phyloP scores from a whole-genome alignment of 2,329 filamentous ascomycete genomes.

The Epichloe bromicola region DNA sequence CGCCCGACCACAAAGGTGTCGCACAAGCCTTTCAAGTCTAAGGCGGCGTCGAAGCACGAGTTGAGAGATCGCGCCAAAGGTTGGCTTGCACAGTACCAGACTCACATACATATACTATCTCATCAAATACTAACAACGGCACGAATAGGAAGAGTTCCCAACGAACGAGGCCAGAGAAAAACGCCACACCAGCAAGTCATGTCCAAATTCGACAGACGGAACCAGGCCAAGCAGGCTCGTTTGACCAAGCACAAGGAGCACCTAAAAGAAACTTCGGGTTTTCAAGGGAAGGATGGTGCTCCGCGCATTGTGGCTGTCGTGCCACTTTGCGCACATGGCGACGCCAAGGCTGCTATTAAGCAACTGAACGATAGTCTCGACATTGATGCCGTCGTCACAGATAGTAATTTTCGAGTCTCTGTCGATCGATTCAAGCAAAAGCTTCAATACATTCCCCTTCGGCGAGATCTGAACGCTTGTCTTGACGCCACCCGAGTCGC shows the following conservation, averaged over 20 bases:
- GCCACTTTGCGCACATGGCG: conserved; percentile 63
- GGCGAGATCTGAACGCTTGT: conserved; percentile 60
- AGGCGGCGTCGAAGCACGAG: conserved; percentile 77
- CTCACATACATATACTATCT: not conserved
- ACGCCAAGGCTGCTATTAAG: conserved; percentile 52
- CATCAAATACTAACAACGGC: not conserved
- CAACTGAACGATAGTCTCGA: conserved; percentile 70
- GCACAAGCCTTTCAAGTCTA: conserved; percentile 87
- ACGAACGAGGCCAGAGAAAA: conserved; percentile 63
- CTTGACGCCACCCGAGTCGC: conserved; percentile 79
- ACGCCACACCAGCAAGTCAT: conserved; percentile 93
- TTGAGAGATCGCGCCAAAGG: conserved; percentile 79
- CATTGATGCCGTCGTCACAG: conserved; percentile 50
- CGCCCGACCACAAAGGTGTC: conserved; percentile 79
- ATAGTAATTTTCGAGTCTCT: conserved; percentile 49
- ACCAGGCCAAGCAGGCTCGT: conserved; percentile 86
- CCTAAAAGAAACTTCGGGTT: conserved; percentile 65
- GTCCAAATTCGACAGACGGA: conserved; percentile 91
- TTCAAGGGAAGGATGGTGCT: conserved; percentile 74
- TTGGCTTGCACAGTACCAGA: conserved; percentile 19
- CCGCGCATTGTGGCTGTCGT: conserved; percentile 81
- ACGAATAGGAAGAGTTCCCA: conserved; percentile 57
- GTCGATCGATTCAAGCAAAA: conserved; percentile 93
- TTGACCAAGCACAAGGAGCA: conserved; percentile 74
- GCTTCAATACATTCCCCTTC: conserved; percentile 68